Conservation (phyloP, 495 filamentous ascomycete genomes). For the Penicillium daleae region DNA sequence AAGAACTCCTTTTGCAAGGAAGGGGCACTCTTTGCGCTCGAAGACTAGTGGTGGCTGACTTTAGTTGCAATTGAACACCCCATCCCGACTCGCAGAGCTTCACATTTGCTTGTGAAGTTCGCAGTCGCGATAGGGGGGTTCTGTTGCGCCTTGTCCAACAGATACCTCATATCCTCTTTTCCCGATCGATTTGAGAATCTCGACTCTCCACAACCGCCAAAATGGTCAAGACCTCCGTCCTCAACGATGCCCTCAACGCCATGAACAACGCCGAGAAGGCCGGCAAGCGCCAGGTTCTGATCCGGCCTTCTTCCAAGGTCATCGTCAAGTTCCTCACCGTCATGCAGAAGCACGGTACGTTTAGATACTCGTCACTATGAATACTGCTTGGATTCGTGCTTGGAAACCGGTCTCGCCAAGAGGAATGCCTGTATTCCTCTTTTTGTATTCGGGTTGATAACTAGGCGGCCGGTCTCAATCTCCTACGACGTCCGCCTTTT, state of each 20-base stretch:
- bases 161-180: constrained; percentile 74
- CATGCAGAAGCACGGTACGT: constrained; percentile 99
- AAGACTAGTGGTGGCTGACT: constrained; percentile 84
- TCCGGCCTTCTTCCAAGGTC: constrained; percentile 97
- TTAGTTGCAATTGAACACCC: constrained; percentile 30
- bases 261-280: constrained; percentile 99
- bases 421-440: constrained; percentile 12
- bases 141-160: constrained; percentile 38
- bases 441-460: constrained; percentile 89
- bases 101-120: constrained; percentile 6
- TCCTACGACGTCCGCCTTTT: constrained; percentile 93
- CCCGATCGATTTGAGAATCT: constrained; percentile 81
- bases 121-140: constrained; percentile 11
- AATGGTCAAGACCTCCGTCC: constrained; percentile 98
- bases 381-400: neutral
- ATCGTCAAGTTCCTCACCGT: constrained; percentile 98
- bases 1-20: constrained; percentile 80
- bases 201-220: constrained; percentile 65
- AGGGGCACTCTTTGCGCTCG: constrained; percentile 93
- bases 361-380: neutral
- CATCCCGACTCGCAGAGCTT: constrained; percentile 6
- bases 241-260: constrained; percentile 98
- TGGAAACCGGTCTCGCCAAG: neutral
- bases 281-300: constrained; percentile 96
- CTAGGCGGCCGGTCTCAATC: constrained; percentile 88